phyloP scores from a whole-genome alignment of 2,329 filamentous ascomycete genomes.

The Fusarium sp. region DNA sequence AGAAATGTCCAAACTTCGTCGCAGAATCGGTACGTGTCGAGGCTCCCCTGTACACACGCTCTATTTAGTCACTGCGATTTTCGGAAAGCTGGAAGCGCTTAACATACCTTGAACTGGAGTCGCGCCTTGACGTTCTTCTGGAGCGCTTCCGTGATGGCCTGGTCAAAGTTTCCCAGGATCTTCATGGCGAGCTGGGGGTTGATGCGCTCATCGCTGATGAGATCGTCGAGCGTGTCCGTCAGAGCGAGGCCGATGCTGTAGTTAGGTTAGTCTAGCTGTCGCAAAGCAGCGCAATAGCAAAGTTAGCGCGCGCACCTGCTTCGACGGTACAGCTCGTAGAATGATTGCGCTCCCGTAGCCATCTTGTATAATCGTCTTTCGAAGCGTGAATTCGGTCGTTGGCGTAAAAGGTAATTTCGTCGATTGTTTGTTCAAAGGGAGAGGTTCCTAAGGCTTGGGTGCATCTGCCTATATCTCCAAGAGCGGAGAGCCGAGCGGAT shows the following conservation, averaged over 20 bases:
- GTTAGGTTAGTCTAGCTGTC: constrained; percentile 43
- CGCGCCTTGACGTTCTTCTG: constrained; percentile 93
- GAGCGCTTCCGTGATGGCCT: constrained; percentile 89
- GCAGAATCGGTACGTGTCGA: constrained; percentile 99
- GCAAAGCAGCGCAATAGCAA: constrained; percentile 48
- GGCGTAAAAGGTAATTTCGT: background rate
- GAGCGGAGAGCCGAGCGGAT: constrained; percentile 5
- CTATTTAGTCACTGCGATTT: background rate
- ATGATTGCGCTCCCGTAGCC: constrained; percentile 67
- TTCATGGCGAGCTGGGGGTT: constrained; percentile 99
- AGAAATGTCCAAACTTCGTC: constrained; percentile 99
- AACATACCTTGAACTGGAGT: constrained; percentile 88
- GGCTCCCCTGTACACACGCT: constrained; percentile 76
- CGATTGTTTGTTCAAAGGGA: constrained; percentile 21
- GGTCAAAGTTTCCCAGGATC: constrained; percentile 95
- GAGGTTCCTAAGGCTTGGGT: constrained; percentile 27
- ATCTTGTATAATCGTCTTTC: constrained; percentile 48
- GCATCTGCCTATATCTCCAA: constrained; percentile 15
- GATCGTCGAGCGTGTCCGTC: constrained; percentile 95
- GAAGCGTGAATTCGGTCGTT: constrained; percentile 2
- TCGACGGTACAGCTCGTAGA: constrained; percentile 97
- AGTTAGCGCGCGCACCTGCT: constrained; percentile 79
- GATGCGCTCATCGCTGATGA: constrained; percentile 94
- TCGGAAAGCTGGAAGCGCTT: no score
- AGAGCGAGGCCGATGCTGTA: constrained; percentile 89